Base-by-base conservation (phyloP, 345 rosid species). In the Toxicodendron radicans region DNA sequence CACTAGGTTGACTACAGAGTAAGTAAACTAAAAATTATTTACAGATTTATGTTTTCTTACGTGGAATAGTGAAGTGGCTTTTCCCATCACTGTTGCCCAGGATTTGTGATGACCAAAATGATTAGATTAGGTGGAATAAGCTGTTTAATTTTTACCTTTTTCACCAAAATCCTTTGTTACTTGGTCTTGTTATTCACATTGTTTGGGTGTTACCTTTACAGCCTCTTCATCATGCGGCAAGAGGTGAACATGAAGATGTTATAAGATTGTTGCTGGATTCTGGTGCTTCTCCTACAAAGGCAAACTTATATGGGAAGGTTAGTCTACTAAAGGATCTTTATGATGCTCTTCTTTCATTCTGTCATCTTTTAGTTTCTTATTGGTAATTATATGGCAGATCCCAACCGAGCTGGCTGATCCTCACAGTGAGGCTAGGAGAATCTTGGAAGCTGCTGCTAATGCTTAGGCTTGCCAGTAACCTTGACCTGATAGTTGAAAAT, bases 191-290 rank as follows among this genome's bases (percentile, higher is more conserved):
- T 9, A 18, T 51, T 30, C 20, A 24, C 13, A 13, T 68, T 27
- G 18, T 66, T 24, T 68, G 64, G 30, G 38, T 51, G 30, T 79
- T 73, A 35, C 46, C 66, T 70, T 59, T 66, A 58, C 81, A 92
- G 98, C 98, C 99, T 70, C 93, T 95, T 71, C 99, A 95, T 81
- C 97, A 92, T 58, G 98, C 98, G 23, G 98, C 96, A 30, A 87
- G 98, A 81, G 99, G 97, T 66, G 97, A 91, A 54, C 99, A 95
- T 68, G 85, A 69, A 30, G 87, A 90, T 32, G 92, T 92, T 63
- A 75, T 92, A 63, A 84, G 88, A 49, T 80, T 86, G 77, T 84
- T 95, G 78, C 82, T 95, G 70, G 78, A 83, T 58, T 79, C 86
- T 64, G 94, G 97, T 20, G 94, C 98, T 74, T 91, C 93, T 59